Percentiles rank a stretch among this genome's conserved stretches.
These are phyloP conservation scores for Panaeolus cyanescens DNA, from an alignment of 768 basidiomycete species.

Conservation along the genomic window DNA sequence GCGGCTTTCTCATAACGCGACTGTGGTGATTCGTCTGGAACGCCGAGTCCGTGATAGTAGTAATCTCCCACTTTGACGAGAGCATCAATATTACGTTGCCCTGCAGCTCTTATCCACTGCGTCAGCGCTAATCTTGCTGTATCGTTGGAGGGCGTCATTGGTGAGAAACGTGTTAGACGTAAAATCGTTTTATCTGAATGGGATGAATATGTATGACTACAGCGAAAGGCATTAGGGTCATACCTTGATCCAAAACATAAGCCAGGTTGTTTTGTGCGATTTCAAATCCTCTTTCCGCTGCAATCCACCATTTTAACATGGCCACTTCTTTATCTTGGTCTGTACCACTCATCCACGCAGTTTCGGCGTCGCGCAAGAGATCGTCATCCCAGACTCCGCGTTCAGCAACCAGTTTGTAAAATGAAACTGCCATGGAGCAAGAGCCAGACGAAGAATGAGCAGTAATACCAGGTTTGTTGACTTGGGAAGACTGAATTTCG, in stretches of 20 bases:
- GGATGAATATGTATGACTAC: not conserved
- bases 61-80: constrained; percentile 98
- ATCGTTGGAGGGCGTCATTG: constrained; percentile 75
- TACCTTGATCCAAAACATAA: constrained; percentile 89
- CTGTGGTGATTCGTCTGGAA: constrained; percentile 62
- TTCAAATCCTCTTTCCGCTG: constrained; percentile 91
- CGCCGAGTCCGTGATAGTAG: constrained; percentile 89
- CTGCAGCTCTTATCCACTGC: constrained; percentile 94
- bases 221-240: constrained; percentile 11
- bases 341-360: constrained; percentile 67
- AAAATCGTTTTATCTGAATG: constrained; percentile 67
- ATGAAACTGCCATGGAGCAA: constrained; percentile 89
- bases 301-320: constrained; percentile 93
- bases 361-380: constrained; percentile 78
- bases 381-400: constrained; percentile 88
- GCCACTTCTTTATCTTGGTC: constrained; percentile 80
- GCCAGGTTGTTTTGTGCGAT: constrained; percentile 95
- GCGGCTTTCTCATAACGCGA: constrained; percentile 87
- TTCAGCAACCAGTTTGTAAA: constrained; percentile 91
- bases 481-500: constrained; percentile 69
- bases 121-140: constrained; percentile 84
- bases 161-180: constrained; percentile 67
- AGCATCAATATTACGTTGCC: constrained; percentile 93
- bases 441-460: constrained; percentile 62
- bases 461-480: constrained; percentile 43